Evolutionary conservation across 2,329 filamentous ascomycete genomes (phyloP), one percentile per base, ranked within the genome.

Genomic region (Aspergillus brunneoviolaceus): DNA sequence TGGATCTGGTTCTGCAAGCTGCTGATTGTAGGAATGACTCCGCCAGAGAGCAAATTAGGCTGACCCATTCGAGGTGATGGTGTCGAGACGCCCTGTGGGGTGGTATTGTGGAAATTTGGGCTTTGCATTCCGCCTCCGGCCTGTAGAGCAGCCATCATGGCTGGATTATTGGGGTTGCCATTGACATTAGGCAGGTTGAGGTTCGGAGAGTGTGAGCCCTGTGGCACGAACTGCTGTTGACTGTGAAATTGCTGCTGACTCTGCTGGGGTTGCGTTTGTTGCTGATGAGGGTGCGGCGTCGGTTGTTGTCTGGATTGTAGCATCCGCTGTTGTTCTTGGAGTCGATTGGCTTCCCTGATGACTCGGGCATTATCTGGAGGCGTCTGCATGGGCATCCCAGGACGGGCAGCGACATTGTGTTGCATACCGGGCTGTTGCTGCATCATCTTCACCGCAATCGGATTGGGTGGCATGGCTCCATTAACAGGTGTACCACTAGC

Each of bases 381-480:
- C 9, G 87, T 84, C 68, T 89, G 87, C 67, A 88, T 78, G 21
- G 74, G 70, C 57, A 79, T 70, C 21, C 76, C 76, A 56, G 77
- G 72, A 47, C 76, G 71, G 19, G 69, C 64, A 35, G 70, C 70
- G 57, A 76, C 71, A 31, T 66, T 69, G 57, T 76, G 76, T 50
- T 86, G 83, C 79, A 91, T 83, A 57, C 88, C 84, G 56, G 85
- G 82, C 63, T 89, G 76, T n/a, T 76, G 73, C 16, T 76, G 73
- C 66, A 78, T 75, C 74, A 80, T 80, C 62, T 79, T 80, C 79
- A 90, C 84, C 48, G 85, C 83, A 70, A 86, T 82, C 79, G 85
- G 27, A 79, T 83, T 60, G 79, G 81, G 49, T 80, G 83, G 62
- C 76, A 83, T 57, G 77, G 81, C 62, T 74, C 75, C 74, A 84